A percentile compares a stretch with the other conserved stretches of the same genome.
Evolutionary conservation across 495 filamentous ascomycete genomes (phyloP).

Genomic region (Saxophila tyrrhenica): DNA sequence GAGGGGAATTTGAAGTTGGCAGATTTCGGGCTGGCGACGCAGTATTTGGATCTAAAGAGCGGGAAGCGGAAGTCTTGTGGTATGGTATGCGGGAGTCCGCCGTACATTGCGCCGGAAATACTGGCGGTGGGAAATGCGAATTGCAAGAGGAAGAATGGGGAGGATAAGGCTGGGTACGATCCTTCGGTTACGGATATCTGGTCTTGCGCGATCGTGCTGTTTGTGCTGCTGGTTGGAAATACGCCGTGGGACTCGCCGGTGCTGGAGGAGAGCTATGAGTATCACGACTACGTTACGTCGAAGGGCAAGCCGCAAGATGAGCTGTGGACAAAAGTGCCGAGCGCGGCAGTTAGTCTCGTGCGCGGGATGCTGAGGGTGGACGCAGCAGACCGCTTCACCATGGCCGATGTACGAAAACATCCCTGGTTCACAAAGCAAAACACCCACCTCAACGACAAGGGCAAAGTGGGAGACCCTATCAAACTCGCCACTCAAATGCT

Average conservation of each 20-base stretch:
- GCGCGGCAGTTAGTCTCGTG: slow-evolving; percentile 71
- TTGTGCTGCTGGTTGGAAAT: slow-evolving; percentile 89
- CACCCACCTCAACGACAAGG: slow-evolving; percentile 57
- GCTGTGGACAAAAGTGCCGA: slow-evolving; percentile 71
- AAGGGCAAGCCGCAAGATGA: slow-evolving; percentile 67
- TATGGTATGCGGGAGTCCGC: slow-evolving; percentile 90
- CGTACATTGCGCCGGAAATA: slow-evolving; percentile 94
- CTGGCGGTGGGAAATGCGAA: slow-evolving; percentile 22
- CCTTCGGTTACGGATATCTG: slow-evolving; percentile 86
- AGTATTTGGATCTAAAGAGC: slow-evolving; percentile 74
- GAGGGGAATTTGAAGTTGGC: slow-evolving; percentile 88
- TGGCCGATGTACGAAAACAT: slow-evolving; percentile 80
- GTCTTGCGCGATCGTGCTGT: slow-evolving; percentile 93
- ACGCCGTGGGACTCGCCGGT: slow-evolving; percentile 91
- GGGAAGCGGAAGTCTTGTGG: slow-evolving; percentile 65
- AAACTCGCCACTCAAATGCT: slow-evolving; percentile 86
- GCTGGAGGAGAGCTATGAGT: slow-evolving; percentile 41
- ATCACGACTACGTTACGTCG: slow-evolving; percentile 65
- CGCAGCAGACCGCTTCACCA: slow-evolving; percentile 61
- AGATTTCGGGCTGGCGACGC: slow-evolving; percentile 82
- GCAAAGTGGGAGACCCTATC: slow-evolving; percentile 67
- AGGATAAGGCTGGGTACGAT: slow-evolving; percentile 57
- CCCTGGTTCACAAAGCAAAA: slow-evolving; percentile 91
- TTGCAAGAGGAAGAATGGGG: slow-evolving; percentile 27
- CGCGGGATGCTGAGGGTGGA: slow-evolving; percentile 89